These are phyloP conservation scores for Claviceps pusilla DNA, from an alignment of 2,329 filamentous ascomycete genomes.

Conservation along the genomic window DNA sequence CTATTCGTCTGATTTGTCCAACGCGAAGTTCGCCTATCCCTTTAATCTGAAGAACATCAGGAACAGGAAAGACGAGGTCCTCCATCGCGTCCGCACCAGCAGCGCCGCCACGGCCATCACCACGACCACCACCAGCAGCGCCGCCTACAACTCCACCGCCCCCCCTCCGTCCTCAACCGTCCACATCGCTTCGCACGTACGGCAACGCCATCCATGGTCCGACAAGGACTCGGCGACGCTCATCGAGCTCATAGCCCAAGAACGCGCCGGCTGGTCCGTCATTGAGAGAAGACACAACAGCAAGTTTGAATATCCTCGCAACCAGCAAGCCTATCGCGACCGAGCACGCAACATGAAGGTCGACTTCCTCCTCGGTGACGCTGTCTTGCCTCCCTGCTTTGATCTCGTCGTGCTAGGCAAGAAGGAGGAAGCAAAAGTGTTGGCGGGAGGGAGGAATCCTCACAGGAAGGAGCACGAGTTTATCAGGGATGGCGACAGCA, in stretches of 20 bases:
- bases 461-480: slow-evolving; percentile 23
- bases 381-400: slow-evolving; percentile 30
- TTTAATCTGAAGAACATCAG: neutral
- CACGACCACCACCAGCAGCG: neutral
- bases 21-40: neutral
- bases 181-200: slow-evolving; percentile 1
- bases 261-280: slow-evolving; percentile 15
- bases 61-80: neutral
- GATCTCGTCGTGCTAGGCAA: slow-evolving; percentile 33
- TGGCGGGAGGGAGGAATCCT: slow-evolving; percentile 31
- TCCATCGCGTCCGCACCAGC: neutral
- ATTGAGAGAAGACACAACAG: slow-evolving; percentile 18
- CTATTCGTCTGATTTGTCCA: neutral
- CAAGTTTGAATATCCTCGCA: slow-evolving; percentile 28
- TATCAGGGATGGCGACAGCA: no score
- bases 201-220: slow-evolving; percentile 26
- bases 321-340: slow-evolving; percentile 42
- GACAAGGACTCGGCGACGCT: slow-evolving; percentile 26
- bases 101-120: neutral
- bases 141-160: neutral
- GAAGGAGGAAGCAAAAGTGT: slow-evolving; percentile 32
- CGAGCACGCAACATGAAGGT: slow-evolving; percentile 44
- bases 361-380: slow-evolving; percentile 31
- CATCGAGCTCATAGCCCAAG: slow-evolving; percentile 23
- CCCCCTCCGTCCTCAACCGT: neutral